Evolutionary conservation across 2,329 filamentous ascomycete species (phyloP), one percentile per base, ranked within the genome.

Genomic region (Proliferodiscus dingleyae): DNA sequence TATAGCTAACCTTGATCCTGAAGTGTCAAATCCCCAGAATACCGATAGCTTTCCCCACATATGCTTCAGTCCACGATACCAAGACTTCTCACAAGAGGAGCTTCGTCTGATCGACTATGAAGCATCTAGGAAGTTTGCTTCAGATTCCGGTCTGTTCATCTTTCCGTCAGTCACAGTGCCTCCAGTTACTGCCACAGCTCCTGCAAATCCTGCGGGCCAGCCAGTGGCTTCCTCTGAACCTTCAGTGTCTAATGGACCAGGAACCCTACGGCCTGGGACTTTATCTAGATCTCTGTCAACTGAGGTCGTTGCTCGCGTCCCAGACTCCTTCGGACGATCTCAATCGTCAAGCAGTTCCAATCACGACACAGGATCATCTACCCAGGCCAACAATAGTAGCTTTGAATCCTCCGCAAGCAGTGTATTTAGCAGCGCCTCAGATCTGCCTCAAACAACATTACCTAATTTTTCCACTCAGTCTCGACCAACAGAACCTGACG

Each of bases 21-120:
- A 6, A 26, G 24, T 26, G 6, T 11, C 24, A 26, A 26, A 26
- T 26, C 22, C n/a, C n/a, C n/a, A n/a, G n/a, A n/a, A 16, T n/a
- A 24, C 16, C 3, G 30, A 32, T 18, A 21, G 9, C 10, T 41
- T 36, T 36, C 8, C 16, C 16, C 43, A 46, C 22, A 46, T 46
- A 18, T 39, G 37, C 23, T 22, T 16, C 19, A 29, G 34, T 38
- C 4, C 16, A 11, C 2, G 24, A 23, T 43, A 43, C 18, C n/a
- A 21, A 9, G 15, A 34, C 9, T 36, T 24, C 16, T 49, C 46
- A 11, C 37, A 29, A 9, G 46, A 49, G 30, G 46, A 45, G 30
- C 37, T 45, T 22, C 41, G 42, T n/a, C 16, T 49, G 15, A 19
- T 32, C 9, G 41, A 49, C 23, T 47, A 43, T 19, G 5, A 7